phyloP scores from a whole-genome alignment of 2,329 filamentous ascomycete genomes.

The Alternaria novae-zelandiae region DNA sequence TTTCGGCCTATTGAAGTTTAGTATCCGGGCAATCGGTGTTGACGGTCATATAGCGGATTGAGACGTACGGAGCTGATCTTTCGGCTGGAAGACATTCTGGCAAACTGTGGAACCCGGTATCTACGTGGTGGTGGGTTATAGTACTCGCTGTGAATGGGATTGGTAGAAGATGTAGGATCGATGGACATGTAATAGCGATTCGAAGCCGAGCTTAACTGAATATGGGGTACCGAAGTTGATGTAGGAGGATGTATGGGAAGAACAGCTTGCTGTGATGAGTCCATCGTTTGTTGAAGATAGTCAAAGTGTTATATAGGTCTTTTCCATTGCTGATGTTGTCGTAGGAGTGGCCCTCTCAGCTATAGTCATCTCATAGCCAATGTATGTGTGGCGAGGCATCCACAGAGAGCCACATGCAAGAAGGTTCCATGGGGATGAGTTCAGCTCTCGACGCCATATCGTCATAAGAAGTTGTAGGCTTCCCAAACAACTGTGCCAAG shows the following conservation, averaged over 20 bases:
- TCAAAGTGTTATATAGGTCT: slow-evolving; percentile 25
- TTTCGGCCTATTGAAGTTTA: slow-evolving; percentile 48
- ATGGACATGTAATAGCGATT: slow-evolving; percentile 27
- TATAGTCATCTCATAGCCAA: neutral
- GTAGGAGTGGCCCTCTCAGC: neutral
- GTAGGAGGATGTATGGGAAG: slow-evolving; percentile 9
- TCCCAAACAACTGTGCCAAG: slow-evolving; percentile 4
- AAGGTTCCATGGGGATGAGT: slow-evolving; percentile 7
- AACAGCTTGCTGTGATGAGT: slow-evolving; percentile 16
- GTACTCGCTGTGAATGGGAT: slow-evolving; percentile 29
- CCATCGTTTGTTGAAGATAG: slow-evolving; percentile 5
- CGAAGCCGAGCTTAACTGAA: slow-evolving; percentile 4
- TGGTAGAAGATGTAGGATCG: slow-evolving; percentile 25
- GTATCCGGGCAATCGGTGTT: neutral
- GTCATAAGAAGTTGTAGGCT: slow-evolving; percentile 10
- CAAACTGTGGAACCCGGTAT: slow-evolving; percentile 30
- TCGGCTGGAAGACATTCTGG: slow-evolving; percentile 32
- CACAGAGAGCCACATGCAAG: neutral
- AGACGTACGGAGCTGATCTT: slow-evolving; percentile 36
- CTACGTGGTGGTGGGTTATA: slow-evolving; percentile 33
- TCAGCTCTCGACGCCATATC: slow-evolving; percentile 27
- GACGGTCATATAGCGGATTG: neutral
- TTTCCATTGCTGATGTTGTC: neutral
- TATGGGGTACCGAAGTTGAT: slow-evolving; percentile 13
- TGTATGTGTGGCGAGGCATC: slow-evolving; percentile 2